Evolutionary conservation across 208 protist genomes (phyloP), one percentile per base, ranked within the genome.

Genomic region (Crithidia expoeki): DNA sequence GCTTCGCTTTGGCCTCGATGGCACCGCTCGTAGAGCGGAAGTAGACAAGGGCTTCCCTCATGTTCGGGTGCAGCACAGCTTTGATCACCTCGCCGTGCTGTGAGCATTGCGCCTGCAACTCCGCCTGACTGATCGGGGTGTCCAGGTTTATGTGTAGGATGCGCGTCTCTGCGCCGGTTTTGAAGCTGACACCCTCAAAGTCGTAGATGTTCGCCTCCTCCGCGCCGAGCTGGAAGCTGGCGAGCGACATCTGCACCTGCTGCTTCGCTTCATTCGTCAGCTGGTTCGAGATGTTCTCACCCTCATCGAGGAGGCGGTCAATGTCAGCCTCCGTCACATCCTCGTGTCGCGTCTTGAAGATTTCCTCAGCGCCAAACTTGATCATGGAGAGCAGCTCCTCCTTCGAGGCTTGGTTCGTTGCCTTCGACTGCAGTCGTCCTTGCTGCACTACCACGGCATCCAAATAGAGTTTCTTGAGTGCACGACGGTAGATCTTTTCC

Each of bases 381-480:
- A 99, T 98, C 96, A 99, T 99, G 55, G 86, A 88, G 17, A 99
- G 85, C 49, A 99, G 62, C 76, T 99, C 98, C 38, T 98, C 96
- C 53, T 96, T 97, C 27, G 84, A 90, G 7, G 96, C 78, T 52
- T 89, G 81, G 30, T 77, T 86, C 3, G 56, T 62, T 27, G 62
- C 40, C 42, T 82, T 81, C 21, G 76, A 58, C 53, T 94, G 80
- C 51, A 98, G 68, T n/a, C 91, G 87, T 7, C 98, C 97, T 72
- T 99, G 96, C 94, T 99, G 98, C 53, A 99, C 98, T 28, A 99
- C 98, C 25, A 99, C 76, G 5, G 96, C 97, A 81, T 99, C 98
- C 65, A 99, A 83, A 49, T 98, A 98, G 12, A 99, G 90, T 72
- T 99, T 99, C 77, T 95, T 98, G 34, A 98, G 84, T 9, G 98